A percentile compares a stretch with the other conserved stretches of the same genome.
phyloP scores from a whole-genome alignment of 2,329 filamentous ascomycete genomes.

The Penicillium sp. region DNA sequence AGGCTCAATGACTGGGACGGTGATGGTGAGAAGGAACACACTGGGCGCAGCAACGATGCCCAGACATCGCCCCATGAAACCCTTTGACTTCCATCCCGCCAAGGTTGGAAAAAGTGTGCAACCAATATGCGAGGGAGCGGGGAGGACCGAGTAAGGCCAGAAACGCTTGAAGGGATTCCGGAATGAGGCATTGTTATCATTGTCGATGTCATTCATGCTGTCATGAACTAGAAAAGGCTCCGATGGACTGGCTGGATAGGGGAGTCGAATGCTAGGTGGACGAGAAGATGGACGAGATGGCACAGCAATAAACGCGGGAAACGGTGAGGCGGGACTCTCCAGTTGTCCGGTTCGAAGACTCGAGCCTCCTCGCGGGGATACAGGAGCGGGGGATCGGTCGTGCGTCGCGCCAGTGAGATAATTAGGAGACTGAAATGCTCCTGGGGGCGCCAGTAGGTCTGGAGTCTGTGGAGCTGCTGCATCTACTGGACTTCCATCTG shows the following conservation, averaged over 20 bases:
- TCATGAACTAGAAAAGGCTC: conserved; percentile 31
- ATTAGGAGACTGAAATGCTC: conserved; percentile 39
- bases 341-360: conserved; percentile 10
- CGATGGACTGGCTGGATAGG: conserved; percentile 42
- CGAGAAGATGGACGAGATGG: conserved; percentile 47
- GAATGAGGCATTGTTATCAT: conserved; percentile 40
- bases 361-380: conserved; percentile 31
- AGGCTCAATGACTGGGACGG: conserved; percentile 84
- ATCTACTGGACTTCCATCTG: conserved; percentile 33
- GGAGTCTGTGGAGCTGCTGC: conserved; percentile 31
- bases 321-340: conserved; percentile 57
- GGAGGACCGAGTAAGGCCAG: conserved; percentile 79
- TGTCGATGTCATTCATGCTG: conserved; percentile 31
- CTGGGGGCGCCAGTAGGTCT: conserved; percentile 46
- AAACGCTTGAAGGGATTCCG: conserved; percentile 56
- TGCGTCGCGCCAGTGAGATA: conserved; percentile 29
- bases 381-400: conserved; percentile 25
- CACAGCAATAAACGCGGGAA: conserved; percentile 67
- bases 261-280: conserved; percentile 57
- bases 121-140: conserved; percentile 68
- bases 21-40: conserved; percentile 86
- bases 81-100: conserved; percentile 77
- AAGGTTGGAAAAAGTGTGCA: conserved; percentile 85
- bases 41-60: conserved; percentile 84
- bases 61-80: conserved; percentile 78